Percentiles rank a stretch among this genome's conserved stretches.
These are phyloP conservation scores for Geranomyces variabilis DNA, from an alignment of 192 early-diverging fungal genomes.

Conservation along the genomic window DNA sequence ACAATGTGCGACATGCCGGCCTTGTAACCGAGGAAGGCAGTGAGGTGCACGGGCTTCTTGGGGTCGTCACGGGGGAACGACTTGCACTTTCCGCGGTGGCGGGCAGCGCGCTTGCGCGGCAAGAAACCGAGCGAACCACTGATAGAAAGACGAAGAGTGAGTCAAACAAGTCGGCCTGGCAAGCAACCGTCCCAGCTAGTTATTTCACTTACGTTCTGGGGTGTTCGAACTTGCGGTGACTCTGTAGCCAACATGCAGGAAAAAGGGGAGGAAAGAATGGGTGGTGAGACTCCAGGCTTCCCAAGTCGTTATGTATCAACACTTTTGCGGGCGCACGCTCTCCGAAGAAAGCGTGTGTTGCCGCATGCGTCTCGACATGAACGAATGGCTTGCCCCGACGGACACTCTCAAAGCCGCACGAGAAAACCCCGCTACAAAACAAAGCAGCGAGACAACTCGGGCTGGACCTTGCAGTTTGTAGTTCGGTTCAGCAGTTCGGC, in stretches of 20 bases:
- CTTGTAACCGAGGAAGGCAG: constrained; percentile 99
- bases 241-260: neutral
- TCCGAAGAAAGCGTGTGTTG: constrained; percentile 12
- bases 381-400: constrained; percentile 13
- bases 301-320: constrained; percentile 25
- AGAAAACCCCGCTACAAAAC: no score
- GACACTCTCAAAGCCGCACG: no score
- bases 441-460: no score
- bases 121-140: constrained; percentile 71
- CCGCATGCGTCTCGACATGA: constrained; percentile 30
- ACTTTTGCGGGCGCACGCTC: constrained; percentile 26
- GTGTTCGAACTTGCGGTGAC: constrained; percentile 95
- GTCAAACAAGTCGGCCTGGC: no score
- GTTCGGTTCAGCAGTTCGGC: no score
- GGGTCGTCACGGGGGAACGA: constrained; percentile 99
- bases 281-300: constrained; percentile 12
- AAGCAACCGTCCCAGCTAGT: constrained; percentile 39
- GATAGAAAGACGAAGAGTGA: neutral
- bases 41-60: constrained; percentile 93
- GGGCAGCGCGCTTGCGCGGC: constrained; percentile 87
- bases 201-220: constrained; percentile 83
- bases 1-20: constrained; percentile 99
- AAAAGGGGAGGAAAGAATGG: neutral
- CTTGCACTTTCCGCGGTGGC: constrained; percentile 96
- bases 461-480: no score